phyloP scores from a whole-genome alignment of 2,329 filamentous ascomycete species.

The Juglanconis oblonga region DNA sequence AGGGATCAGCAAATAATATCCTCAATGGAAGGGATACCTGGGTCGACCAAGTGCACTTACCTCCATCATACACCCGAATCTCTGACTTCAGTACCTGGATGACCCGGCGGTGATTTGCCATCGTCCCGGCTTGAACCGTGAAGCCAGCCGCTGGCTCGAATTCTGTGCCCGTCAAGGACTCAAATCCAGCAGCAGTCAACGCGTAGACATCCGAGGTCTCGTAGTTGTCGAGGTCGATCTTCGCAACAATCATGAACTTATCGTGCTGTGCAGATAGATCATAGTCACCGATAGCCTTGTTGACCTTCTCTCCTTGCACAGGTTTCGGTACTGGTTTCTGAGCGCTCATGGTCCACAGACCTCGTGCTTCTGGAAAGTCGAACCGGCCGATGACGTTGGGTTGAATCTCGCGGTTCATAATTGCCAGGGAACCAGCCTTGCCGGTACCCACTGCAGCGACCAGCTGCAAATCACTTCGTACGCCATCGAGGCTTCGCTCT shows the following conservation, averaged over 20 bases:
- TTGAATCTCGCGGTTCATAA: constrained; percentile 75
- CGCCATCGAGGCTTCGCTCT: constrained; percentile 41
- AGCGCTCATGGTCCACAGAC: constrained; percentile 77
- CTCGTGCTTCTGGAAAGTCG: constrained; percentile 69
- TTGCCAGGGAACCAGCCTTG: constrained; percentile 66
- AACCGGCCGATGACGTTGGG: constrained; percentile 69
- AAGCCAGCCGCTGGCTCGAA: constrained; percentile 87
- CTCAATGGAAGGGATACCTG: neutral
- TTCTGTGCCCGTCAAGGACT: constrained; percentile 76
- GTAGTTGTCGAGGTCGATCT: constrained; percentile 63
- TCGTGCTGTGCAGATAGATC: constrained; percentile 64
- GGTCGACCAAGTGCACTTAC: constrained; percentile 47
- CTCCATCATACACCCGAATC: constrained; percentile 84
- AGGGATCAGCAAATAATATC: constrained; percentile 18
- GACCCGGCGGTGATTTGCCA: constrained; percentile 77
- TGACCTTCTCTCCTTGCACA: constrained; percentile 48
- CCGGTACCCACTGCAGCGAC: constrained; percentile 62
- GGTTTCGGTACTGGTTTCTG: constrained; percentile 65
- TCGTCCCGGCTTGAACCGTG: constrained; percentile 80
- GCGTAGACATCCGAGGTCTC: constrained; percentile 78
- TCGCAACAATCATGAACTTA: constrained; percentile 80
- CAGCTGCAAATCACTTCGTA: constrained; percentile 56
- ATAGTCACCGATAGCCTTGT: constrained; percentile 52
- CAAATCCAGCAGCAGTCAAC: constrained; percentile 69
- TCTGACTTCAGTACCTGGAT: constrained; percentile 87